A percentile compares a stretch with the other conserved stretches of the same genome.
phyloP scores from a whole-genome alignment of 768 basidiomycete genomes.

The Suillus cothurnatus region DNA sequence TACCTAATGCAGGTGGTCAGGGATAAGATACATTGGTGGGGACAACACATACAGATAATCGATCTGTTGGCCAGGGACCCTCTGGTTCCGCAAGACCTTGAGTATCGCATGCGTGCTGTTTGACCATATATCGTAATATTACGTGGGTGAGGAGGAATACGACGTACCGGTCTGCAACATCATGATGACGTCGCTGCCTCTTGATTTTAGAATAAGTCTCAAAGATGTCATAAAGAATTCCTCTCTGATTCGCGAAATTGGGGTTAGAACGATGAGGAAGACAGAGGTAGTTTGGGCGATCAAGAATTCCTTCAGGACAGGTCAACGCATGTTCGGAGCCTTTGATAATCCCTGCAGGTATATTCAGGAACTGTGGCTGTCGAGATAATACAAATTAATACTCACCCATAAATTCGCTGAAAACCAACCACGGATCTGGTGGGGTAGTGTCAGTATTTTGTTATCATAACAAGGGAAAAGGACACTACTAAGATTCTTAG shows the following conservation, averaged over 20 bases:
- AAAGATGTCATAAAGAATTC: slow-evolving; percentile 55
- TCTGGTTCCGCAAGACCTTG: slow-evolving; percentile 25
- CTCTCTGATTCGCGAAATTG: slow-evolving; percentile 54
- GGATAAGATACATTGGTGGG: neutral
- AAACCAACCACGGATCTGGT: slow-evolving; percentile 63
- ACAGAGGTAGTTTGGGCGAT: slow-evolving; percentile 43
- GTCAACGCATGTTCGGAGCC: slow-evolving; percentile 61
- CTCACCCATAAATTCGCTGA: slow-evolving; percentile 66
- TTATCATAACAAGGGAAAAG: neutral
- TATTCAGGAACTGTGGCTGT: neutral
- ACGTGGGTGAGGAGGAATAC: neutral
- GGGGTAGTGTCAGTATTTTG: neutral
- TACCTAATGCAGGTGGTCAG: slow-evolving; percentile 44
- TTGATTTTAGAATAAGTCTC: slow-evolving; percentile 52
- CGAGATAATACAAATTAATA: neutral
- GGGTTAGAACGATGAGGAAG: slow-evolving; percentile 56
- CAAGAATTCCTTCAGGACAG: slow-evolving; percentile 41
- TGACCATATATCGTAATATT: slow-evolving; percentile 1
- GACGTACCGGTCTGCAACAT: slow-evolving; percentile 60
- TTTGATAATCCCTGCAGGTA: slow-evolving; percentile 53
- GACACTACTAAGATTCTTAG: slow-evolving; percentile 52
- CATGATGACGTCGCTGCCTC: slow-evolving; percentile 42
- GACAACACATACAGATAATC: slow-evolving; percentile 53
- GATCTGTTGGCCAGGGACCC: slow-evolving; percentile 40
- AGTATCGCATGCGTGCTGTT: slow-evolving; percentile 56